Evolutionary conservation across 1,284 basidiomycete species (phyloP).

Genomic region (Ustanciosporium gigantosporum): DNA sequence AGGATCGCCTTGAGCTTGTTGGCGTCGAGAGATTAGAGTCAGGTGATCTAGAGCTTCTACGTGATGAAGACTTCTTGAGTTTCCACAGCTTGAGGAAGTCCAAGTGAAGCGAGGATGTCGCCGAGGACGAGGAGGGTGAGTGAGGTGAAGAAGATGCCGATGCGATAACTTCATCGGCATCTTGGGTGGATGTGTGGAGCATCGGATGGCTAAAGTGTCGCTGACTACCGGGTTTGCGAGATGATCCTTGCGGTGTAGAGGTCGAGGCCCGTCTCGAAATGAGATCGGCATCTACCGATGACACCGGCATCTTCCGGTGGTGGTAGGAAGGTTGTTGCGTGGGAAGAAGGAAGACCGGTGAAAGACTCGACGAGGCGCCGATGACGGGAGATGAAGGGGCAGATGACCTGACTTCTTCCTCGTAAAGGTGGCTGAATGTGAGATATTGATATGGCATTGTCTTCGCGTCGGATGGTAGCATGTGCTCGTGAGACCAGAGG

Average conservation of each 20-base stretch:
- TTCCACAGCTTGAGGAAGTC: constrained; percentile 20
- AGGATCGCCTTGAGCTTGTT: constrained; percentile 17
- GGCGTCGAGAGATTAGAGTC: constrained; percentile 30
- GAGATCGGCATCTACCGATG: neutral
- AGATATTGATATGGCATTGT: constrained; percentile 36
- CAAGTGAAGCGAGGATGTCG: constrained; percentile 1
- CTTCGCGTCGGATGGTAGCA: neutral
- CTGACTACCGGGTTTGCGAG: neutral
- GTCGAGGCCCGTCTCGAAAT: neutral
- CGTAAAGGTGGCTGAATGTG: constrained; percentile 41
- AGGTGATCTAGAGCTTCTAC: neutral
- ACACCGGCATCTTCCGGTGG: neutral
- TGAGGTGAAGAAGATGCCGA: constrained; percentile 1
- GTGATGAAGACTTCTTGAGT: constrained; percentile 3
- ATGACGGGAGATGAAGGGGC: constrained; percentile 31
- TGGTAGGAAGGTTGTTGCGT: neutral
- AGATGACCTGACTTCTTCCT: constrained; percentile 27
- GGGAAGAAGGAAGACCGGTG: constrained; percentile 27
- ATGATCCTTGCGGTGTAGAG: neutral
- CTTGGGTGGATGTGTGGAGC: constrained; percentile 18
- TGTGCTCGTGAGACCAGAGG: neutral
- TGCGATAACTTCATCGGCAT: constrained; percentile 10
- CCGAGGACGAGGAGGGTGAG: constrained; percentile 1
- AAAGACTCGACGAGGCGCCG: constrained; percentile 7
- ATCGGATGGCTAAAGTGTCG: constrained; percentile 2